Evolutionary conservation across 306 rosid species (phyloP).

Genomic region (Alnus glutinosa): DNA sequence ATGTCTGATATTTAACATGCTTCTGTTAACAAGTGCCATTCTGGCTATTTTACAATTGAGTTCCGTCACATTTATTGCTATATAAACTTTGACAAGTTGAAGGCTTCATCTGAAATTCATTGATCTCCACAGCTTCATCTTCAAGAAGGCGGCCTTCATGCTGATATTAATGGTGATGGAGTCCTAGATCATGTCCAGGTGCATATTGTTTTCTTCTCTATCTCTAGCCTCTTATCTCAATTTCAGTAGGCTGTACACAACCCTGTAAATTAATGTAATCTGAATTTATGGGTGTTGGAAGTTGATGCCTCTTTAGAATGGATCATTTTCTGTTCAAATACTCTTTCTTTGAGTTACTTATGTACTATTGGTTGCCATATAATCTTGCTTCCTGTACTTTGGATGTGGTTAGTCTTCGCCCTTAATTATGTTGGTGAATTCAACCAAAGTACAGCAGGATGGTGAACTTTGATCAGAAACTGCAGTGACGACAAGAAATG

Average conservation of each 20-base stretch:
- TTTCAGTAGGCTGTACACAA: background rate
- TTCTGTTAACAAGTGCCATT: slow-evolving; percentile 7
- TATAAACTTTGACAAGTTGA: slow-evolving; percentile 7
- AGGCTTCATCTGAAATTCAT: slow-evolving; percentile 29
- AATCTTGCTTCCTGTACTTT: background rate
- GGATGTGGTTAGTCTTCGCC: background rate
- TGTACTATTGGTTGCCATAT: background rate
- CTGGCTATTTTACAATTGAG: slow-evolving; percentile 12
- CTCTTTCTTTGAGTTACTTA: background rate
- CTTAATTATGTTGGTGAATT: background rate
- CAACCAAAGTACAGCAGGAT: background rate
- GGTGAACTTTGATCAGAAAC: background rate
- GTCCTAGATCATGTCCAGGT: slow-evolving; percentile 99
- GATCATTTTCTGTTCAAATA: background rate
- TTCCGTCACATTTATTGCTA: slow-evolving; percentile 12
- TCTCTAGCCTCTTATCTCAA: background rate
- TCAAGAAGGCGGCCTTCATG: slow-evolving; percentile 98
- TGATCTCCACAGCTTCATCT: slow-evolving; percentile 80
- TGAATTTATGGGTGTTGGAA: background rate
- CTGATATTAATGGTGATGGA: slow-evolving; percentile 97
- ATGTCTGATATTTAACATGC: slow-evolving; percentile 15
- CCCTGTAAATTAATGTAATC: background rate
- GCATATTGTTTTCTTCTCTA: slow-evolving; percentile 24
- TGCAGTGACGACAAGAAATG: background rate
- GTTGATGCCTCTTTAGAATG: background rate